Evolutionary conservation across 2,329 filamentous ascomycete species (phyloP), one percentile per base, ranked within the genome.

Genomic region (Ophiostoma sp.): DNA sequence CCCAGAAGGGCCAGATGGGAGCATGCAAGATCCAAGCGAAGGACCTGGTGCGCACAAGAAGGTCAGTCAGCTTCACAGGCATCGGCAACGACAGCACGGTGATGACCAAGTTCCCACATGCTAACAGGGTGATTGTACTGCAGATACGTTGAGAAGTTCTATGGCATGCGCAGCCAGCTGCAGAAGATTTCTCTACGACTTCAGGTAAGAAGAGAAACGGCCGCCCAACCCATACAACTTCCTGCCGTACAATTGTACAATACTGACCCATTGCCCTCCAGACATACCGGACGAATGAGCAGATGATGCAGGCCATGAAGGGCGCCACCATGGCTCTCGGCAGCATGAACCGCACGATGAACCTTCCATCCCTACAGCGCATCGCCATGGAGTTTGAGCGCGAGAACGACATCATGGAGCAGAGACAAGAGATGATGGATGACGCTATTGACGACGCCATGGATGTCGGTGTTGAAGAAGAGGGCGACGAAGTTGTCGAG

Each of bases 291-390:
- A 98, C 95, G 77, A 99, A 99, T 82, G 96, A 99, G 82, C 95
- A 98, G 83, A 99, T 99, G 96, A 98, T 98, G 95, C 94, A 97
- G 83, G 96, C 95, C 9, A 98, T 99, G 96, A 99, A 98, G 83
- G 96, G 96, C 45, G 96, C 96, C 4, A 98, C 96, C 0, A 91
- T 92, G 83, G 91, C 97, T 2, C 86, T 99, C 8, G 94, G 95
- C 72, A 97, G 93, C 84, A 99, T 99, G 96, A 99, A 99, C 83
- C 89, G 93, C 76, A 93, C 93, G 76, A 98, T 98, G 95, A 98
- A 99, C 80, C 89, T 99, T 2, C 96, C 96, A 0, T 94, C 94
- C 22, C 86, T 99, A 45, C 95, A 98, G 82, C 90, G 95, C 73
- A 99, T 99, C 80, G 95, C 96, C 25, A 97, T 98, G 95, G 96